phyloP scores from a whole-genome alignment of 225 moss, liverwort and hornwort genomes.

The Ulota crispa region DNA sequence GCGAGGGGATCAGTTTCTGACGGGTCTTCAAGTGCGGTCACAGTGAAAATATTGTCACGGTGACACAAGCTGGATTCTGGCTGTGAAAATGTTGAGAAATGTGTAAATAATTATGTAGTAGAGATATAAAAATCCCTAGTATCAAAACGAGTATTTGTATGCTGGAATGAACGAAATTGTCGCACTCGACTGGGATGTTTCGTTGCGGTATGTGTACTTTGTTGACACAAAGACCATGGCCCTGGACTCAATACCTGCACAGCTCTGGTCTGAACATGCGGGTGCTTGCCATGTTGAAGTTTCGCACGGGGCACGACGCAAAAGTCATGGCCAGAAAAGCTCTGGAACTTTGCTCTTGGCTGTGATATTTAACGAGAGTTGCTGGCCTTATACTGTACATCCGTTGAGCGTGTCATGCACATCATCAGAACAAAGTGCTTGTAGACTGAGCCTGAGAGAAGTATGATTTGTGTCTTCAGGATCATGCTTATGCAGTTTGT shows the following conservation, averaged over 20 bases:
- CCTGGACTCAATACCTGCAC: background rate
- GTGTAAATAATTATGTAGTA: too few relatives aligned
- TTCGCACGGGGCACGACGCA: background rate
- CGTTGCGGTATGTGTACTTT: too few relatives aligned
- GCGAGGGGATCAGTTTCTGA: too few relatives aligned
- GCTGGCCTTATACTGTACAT: background rate
- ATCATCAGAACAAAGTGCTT: too few relatives aligned
- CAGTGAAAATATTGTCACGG: background rate
- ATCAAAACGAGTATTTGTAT: background rate
- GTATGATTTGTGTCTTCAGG: constrained; percentile 33
- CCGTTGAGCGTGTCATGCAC: background rate
- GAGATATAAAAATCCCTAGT: background rate
- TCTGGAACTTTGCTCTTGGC: background rate
- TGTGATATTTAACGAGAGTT: background rate
- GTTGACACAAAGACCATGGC: too few relatives aligned
- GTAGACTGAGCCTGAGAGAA: background rate
- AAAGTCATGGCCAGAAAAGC: background rate
- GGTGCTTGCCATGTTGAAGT: background rate
- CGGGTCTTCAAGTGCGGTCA: too few relatives aligned
- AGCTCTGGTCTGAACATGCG: background rate
- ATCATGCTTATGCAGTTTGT: constrained; percentile 86
- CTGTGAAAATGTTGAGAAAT: background rate
- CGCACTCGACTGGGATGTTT: background rate
- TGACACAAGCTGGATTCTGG: background rate
- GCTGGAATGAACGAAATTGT: background rate